phyloP scores from a whole-genome alignment of 2,329 filamentous ascomycete genomes.

The Cladobotryum mycophilum region DNA sequence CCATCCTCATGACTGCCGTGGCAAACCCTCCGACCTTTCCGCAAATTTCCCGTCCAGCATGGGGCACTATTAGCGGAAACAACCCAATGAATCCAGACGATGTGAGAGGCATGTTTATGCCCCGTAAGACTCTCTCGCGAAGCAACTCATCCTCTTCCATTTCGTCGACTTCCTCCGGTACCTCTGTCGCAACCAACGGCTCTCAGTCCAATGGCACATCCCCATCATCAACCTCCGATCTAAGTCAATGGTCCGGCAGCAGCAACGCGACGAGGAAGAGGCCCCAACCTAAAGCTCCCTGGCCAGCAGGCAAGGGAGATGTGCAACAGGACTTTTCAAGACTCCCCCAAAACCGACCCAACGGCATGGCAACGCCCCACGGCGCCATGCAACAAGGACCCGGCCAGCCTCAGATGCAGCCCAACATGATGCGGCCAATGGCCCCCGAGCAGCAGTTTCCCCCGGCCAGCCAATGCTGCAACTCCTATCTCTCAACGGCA shows the following conservation, averaged over 20 bases:
- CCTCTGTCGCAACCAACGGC: conserved; percentile 57
- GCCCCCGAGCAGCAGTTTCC: conserved; percentile 51
- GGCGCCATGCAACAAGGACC: conserved; percentile 25
- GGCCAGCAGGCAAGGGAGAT: conserved; percentile 44
- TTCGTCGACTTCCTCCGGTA: conserved; percentile 56
- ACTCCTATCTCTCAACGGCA: conserved; percentile 85
- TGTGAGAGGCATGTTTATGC: conserved; percentile 80
- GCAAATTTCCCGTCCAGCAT: conserved; percentile 59
- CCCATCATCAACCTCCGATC: conserved; percentile 40
- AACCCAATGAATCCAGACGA: conserved; percentile 77
- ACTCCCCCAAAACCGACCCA: conserved; percentile 35
- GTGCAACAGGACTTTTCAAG: conserved; percentile 42
- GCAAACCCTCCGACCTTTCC: conserved; percentile 58
- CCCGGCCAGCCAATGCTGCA: conserved; percentile 72
- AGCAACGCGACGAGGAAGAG: conserved; percentile 46
- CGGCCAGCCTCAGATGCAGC: conserved; percentile 35
- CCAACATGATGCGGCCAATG: conserved; percentile 57
- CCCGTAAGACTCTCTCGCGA: conserved; percentile 79
- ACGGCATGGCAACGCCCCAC: conserved; percentile 34
- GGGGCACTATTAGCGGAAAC: conserved; percentile 52
- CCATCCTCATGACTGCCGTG: conserved; percentile 59
- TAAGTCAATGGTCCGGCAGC: conserved; percentile 44
- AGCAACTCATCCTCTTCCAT: conserved; percentile 88
- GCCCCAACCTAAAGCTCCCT: conserved; percentile 44
- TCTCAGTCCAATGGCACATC: conserved; percentile 57